Evolutionary conservation across 2,329 filamentous ascomycete species (phyloP).

Genomic region (Aureobasidium sp.): DNA sequence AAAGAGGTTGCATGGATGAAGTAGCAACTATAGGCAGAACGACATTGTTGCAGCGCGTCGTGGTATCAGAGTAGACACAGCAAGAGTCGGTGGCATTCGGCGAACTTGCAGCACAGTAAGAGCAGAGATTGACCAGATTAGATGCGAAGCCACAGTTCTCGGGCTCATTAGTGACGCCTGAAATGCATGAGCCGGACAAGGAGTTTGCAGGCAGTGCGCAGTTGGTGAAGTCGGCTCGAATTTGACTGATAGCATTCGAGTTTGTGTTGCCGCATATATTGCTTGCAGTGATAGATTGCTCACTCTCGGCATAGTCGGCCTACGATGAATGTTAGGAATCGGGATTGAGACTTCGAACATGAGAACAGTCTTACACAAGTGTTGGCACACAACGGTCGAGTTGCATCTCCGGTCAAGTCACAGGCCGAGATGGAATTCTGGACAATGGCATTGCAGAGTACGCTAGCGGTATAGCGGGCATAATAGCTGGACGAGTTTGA

Average conservation of each 20-base stretch:
- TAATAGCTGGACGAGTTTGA: conserved; percentile 76
- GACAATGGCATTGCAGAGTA: conserved; percentile 88
- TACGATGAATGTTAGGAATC: conserved; percentile 29
- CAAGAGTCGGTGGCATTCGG: conserved; percentile 92
- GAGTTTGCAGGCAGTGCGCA: conserved; percentile 79
- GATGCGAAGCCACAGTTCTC: conserved; percentile 78
- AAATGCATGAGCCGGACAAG: conserved; percentile 67
- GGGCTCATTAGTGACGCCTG: conserved; percentile 71
- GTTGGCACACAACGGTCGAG: conserved; percentile 77
- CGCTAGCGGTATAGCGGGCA: conserved; percentile 84
- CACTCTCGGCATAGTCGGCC: conserved; percentile 80
- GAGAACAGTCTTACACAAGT: conserved; percentile 60
- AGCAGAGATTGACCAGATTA: conserved; percentile 69
- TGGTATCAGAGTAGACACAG: conserved; percentile 75
- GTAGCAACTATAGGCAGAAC: conserved; percentile 61
- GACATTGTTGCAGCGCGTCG: conserved; percentile 67
- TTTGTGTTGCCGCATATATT: conserved; percentile 60
- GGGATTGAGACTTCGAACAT: neutral
- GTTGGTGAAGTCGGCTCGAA: conserved; percentile 85
- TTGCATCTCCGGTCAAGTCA: conserved; percentile 54
- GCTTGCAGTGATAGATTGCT: conserved; percentile 75
- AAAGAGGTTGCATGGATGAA: conserved; percentile 50
- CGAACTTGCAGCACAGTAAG: conserved; percentile 76
- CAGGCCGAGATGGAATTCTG: conserved; percentile 77
- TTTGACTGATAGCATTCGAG: conserved; percentile 58